Evolutionary conservation across 1,284 basidiomycete genomes (phyloP).

Genomic region (Coniophora puteana): DNA sequence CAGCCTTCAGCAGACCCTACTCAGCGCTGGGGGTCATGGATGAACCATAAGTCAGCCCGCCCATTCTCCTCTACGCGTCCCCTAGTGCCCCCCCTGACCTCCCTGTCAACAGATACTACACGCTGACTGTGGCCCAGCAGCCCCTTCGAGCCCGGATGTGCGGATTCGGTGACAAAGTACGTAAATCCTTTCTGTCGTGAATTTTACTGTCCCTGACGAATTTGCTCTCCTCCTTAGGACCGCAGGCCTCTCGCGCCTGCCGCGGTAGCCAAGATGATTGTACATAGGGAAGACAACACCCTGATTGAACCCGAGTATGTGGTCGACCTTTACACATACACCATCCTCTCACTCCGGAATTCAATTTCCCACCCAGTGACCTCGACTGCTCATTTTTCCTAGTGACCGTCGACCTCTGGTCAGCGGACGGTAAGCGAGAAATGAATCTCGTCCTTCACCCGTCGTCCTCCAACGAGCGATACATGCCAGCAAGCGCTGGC

Average conservation of each 20-base stretch:
- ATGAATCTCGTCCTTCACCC: conserved; percentile 87
- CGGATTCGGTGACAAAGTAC: conserved; percentile 91
- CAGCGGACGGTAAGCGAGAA: conserved; percentile 72
- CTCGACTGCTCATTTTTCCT: conserved; percentile 84
- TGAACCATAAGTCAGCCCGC: conserved; percentile 55
- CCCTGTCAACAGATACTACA: conserved; percentile 58
- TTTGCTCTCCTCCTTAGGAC: conserved; percentile 52
- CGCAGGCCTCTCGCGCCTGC: conserved; percentile 87
- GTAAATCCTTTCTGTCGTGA: conserved; percentile 17
- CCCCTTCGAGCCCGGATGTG: conserved; percentile 89
- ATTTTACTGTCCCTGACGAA: no score
- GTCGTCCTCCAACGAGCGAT: conserved; percentile 65
- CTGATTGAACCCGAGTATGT: conserved; percentile 77
- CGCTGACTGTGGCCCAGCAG: conserved; percentile 81
- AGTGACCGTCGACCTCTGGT: conserved; percentile 88
- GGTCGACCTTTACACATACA: conserved; percentile 2
- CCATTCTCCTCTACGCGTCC: conserved; percentile 12
- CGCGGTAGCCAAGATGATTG: conserved; percentile 79
- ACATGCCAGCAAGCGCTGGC: conserved; percentile 49
- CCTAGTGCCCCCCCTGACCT: conserved; percentile 6
- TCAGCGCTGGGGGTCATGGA: conserved; percentile 59
- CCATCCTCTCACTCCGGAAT: conserved; percentile 11
- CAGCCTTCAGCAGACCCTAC: conserved; percentile 31
- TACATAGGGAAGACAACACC: conserved; percentile 62
- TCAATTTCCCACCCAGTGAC: conserved; percentile 47